Evolutionary conservation across 1,284 basidiomycete species (phyloP).

Genomic region (Ustilago sp.): DNA sequence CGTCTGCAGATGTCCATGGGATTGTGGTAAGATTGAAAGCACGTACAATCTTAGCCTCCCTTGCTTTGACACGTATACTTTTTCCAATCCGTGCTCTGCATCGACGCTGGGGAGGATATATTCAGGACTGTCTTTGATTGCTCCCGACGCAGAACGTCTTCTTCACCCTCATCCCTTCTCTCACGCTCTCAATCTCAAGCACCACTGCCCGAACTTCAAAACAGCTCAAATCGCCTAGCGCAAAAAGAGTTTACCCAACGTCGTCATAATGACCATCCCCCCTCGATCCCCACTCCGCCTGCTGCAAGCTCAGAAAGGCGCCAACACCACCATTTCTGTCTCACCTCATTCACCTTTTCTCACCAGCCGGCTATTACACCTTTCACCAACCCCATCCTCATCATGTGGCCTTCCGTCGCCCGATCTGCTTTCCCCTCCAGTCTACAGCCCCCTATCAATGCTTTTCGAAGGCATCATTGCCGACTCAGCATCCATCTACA

Average conservation of each 20-base stretch:
- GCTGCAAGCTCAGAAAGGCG: neutral
- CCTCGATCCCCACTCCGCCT: neutral
- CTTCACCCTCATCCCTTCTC: neutral
- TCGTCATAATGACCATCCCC: neutral
- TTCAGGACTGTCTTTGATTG: neutral
- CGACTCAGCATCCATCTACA: slow-evolving; percentile 2
- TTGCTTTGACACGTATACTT: neutral
- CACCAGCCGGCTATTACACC: neutral
- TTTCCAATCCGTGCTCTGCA: neutral
- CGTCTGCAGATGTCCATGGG: neutral
- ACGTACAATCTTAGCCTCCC: neutral
- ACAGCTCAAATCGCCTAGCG: neutral
- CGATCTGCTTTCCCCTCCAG: neutral
- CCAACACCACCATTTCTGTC: neutral
- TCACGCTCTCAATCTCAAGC: neutral
- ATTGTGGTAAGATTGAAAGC: neutral
- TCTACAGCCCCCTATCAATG: slow-evolving; percentile 28
- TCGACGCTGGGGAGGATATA: neutral
- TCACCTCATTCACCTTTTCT: neutral
- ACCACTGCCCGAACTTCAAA: neutral
- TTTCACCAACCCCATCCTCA: neutral
- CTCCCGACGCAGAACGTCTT: neutral
- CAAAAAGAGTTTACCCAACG: neutral
- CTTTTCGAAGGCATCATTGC: slow-evolving; percentile 37
- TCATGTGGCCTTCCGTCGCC: neutral